These are phyloP conservation scores for Toxicodendron radicans DNA, from an alignment of 345 rosid genomes.

Conservation along the genomic window DNA sequence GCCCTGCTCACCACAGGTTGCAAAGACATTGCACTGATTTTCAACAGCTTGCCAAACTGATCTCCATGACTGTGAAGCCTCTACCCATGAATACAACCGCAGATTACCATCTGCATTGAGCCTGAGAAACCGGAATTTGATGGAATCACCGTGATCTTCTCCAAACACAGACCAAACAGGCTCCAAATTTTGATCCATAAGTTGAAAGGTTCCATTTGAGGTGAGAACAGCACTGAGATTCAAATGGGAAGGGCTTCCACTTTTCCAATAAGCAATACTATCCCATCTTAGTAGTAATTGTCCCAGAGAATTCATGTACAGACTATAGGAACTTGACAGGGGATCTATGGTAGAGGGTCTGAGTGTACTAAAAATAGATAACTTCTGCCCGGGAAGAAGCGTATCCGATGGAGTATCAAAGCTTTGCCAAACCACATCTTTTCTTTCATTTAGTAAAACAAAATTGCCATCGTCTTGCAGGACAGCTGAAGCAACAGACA, in stretches of 20 bases:
- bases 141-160: constrained; percentile 66
- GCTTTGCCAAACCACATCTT: constrained; percentile 69
- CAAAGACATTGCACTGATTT: constrained; percentile 81
- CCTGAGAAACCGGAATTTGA: constrained; percentile 63
- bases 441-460: constrained; percentile 43
- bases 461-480: constrained; percentile 74
- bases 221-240: constrained; percentile 61
- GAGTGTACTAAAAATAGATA: constrained; percentile 39
- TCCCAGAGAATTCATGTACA: constrained; percentile 55
- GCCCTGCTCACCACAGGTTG: constrained; percentile 67
- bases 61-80: constrained; percentile 52
- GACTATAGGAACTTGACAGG: constrained; percentile 73
- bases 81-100: constrained; percentile 72
- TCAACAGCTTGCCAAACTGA: constrained; percentile 90
- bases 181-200: constrained; percentile 33
- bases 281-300: constrained; percentile 70
- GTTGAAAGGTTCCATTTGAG: constrained; percentile 58
- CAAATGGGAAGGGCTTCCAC: constrained; percentile 34
- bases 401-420: constrained; percentile 69
- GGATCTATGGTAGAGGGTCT: constrained; percentile 61
- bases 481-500: constrained; percentile 54
- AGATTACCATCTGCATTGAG: constrained; percentile 80
- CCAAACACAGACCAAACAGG: constrained; percentile 65
- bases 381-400: constrained; percentile 72
- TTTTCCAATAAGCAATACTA: constrained; percentile 59